These are phyloP conservation scores for Coelastrella sp. DNA, from an alignment of 139 green algal species.

Conservation along the genomic window DNA sequence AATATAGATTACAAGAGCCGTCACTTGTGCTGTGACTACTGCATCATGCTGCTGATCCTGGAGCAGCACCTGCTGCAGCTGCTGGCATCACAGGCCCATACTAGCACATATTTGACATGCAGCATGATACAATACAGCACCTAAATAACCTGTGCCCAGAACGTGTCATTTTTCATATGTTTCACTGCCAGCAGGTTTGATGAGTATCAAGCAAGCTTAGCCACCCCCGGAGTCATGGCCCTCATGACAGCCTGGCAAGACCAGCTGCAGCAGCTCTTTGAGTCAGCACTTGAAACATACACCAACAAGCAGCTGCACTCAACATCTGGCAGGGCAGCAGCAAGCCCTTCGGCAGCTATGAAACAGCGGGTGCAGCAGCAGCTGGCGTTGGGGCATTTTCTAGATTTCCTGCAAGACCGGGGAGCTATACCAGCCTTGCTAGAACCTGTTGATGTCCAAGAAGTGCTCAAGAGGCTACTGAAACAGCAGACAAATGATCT, in stretches of 20 bases:
- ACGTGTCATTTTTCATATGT: not conserved
- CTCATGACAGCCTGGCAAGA: slow-evolving; percentile 37
- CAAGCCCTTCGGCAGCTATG: too few relatives aligned
- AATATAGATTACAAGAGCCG: too few relatives aligned
- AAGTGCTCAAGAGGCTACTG: slow-evolving; percentile 52
- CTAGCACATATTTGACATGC: too few relatives aligned
- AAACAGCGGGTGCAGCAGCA: not conserved
- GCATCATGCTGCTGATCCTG: too few relatives aligned
- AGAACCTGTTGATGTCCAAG: slow-evolving; percentile 59
- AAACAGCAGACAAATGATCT: not conserved
- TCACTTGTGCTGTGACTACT: too few relatives aligned
- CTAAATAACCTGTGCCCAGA: not conserved
- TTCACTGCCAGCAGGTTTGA: slow-evolving; percentile 29
- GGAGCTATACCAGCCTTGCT: slow-evolving; percentile 59
- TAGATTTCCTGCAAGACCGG: slow-evolving; percentile 45
- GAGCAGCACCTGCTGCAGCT: too few relatives aligned
- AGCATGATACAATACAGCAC: not conserved
- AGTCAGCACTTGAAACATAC: not conserved
- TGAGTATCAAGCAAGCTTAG: slow-evolving; percentile 1
- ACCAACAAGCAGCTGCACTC: not conserved
- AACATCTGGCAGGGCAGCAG: not conserved
- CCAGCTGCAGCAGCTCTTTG: slow-evolving; percentile 21
- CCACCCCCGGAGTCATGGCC: slow-evolving; percentile 36
- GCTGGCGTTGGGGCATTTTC: slow-evolving; percentile 1
- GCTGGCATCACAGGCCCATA: too few relatives aligned